Percentiles rank a stretch among this genome's conserved stretches.
phyloP scores from a whole-genome alignment of 768 basidiomycete genomes.

The Tylopilus cervinicoccineus region DNA sequence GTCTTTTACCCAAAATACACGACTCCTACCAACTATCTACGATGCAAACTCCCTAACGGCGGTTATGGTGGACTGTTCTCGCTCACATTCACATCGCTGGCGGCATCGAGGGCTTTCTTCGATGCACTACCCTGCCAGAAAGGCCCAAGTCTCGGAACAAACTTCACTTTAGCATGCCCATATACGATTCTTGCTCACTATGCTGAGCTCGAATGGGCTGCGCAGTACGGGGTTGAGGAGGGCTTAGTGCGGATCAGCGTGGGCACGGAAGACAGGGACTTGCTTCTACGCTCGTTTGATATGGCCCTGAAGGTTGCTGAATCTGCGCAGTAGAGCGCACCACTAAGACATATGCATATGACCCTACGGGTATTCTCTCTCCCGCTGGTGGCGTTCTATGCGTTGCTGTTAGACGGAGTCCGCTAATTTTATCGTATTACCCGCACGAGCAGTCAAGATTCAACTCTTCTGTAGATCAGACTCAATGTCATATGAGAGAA shows the following conservation, averaged over 20 bases:
- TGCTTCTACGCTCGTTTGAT: conserved; percentile 55
- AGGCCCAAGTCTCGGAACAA: conserved; percentile 90
- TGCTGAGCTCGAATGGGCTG: conserved; percentile 88
- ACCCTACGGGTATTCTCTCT: not conserved
- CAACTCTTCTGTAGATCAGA: conserved; percentile 1
- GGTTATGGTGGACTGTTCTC: conserved; percentile 89
- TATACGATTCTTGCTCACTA: conserved; percentile 93
- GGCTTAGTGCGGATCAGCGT: conserved; percentile 85
- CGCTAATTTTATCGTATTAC: not conserved
- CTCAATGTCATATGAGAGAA: not conserved
- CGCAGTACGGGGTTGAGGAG: conserved; percentile 76
- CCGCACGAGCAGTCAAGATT: not conserved
- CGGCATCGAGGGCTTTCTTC: conserved; percentile 76
- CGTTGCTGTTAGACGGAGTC: not conserved
- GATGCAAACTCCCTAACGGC: conserved; percentile 51
- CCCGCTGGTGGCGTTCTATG: not conserved
- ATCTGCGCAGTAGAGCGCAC: conserved; percentile 15
- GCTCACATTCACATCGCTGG: conserved; percentile 68
- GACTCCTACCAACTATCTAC: conserved; percentile 67
- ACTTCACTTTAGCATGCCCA: conserved; percentile 93
- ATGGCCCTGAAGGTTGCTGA: conserved; percentile 75
- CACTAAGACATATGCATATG: not conserved
- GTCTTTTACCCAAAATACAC: conserved; percentile 90
- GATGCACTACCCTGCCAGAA: conserved; percentile 81
- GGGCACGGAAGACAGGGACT: conserved; percentile 75